Evolutionary conservation across 2,329 filamentous ascomycete species (phyloP).

Genomic region (Aspergillus piperis): DNA sequence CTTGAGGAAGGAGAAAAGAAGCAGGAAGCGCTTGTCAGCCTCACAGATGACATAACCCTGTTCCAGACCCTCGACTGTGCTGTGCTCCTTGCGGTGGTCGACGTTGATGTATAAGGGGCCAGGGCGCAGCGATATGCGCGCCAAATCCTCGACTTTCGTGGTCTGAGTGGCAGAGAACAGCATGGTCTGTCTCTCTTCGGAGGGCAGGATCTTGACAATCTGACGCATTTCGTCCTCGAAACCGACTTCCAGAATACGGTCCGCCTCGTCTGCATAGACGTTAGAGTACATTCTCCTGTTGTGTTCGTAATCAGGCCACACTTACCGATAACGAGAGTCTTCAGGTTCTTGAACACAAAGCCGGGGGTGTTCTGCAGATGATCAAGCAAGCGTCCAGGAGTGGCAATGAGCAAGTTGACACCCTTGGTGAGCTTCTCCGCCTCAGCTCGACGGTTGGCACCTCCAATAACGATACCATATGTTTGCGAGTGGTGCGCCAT

Average conservation of each 20-base stretch:
- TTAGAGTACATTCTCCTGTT: background rate
- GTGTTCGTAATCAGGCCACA: background rate
- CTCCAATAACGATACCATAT: constrained; percentile 93
- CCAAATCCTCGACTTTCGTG: constrained; percentile 96
- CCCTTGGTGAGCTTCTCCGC: constrained; percentile 93
- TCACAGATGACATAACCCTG: constrained; percentile 96
- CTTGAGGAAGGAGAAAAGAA: constrained; percentile 93
- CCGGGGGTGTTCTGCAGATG: constrained; percentile 89
- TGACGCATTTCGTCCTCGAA: constrained; percentile 99
- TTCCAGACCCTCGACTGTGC: constrained; percentile 89
- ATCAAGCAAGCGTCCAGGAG: constrained; percentile 87
- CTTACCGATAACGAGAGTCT: constrained; percentile 73
- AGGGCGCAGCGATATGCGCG: constrained; percentile 85
- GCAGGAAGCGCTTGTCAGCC: constrained; percentile 86
- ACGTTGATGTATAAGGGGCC: constrained; percentile 97
- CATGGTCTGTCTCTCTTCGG: constrained; percentile 87
- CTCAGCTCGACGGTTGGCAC: constrained; percentile 86
- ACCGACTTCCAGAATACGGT: constrained; percentile 92
- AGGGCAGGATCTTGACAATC: constrained; percentile 90
- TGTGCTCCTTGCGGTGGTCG: constrained; percentile 83
- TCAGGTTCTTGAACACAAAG: constrained; percentile 90
- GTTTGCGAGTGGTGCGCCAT: constrained; percentile 94
- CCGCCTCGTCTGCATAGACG: constrained; percentile 71
- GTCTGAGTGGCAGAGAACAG: constrained; percentile 99
- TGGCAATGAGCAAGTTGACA: constrained; percentile 91